These are phyloP conservation scores for Trichaptum fuscoviolaceum DNA, from an alignment of 768 basidiomycete species.

Conservation along the genomic window DNA sequence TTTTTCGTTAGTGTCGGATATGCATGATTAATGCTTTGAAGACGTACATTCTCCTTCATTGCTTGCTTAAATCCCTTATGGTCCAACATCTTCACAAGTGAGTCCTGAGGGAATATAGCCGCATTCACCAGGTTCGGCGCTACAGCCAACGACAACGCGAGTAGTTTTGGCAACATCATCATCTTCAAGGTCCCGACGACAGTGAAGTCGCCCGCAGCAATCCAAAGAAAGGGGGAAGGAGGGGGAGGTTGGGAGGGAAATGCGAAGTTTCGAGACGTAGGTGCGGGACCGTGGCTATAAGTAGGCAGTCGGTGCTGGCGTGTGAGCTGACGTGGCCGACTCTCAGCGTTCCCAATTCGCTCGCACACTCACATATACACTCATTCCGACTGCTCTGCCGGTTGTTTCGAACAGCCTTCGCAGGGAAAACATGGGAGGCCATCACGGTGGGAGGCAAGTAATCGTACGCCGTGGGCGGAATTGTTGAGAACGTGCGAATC, in stretches of 20 bases:
- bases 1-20: conserved; percentile 4
- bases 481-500: background rate
- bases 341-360: background rate
- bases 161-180: conserved; percentile 33
- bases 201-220: background rate
- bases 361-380: background rate
- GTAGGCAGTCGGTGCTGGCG: background rate
- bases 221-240: background rate
- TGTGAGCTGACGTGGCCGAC: background rate
- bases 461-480: background rate
- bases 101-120: conserved; percentile 45
- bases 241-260: background rate
- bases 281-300: background rate
- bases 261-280: background rate
- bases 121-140: conserved; percentile 46
- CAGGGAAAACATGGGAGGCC: background rate
- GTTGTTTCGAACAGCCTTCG: background rate
- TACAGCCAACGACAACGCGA: conserved; percentile 32
- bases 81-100: conserved; percentile 70
- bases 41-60: conserved; percentile 71
- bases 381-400: background rate
- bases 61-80: conserved; percentile 61
- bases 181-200: conserved; percentile 18
- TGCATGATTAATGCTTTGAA: background rate
- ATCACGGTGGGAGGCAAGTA: background rate